phyloP scores from a whole-genome alignment of 2,329 filamentous ascomycete species.

The Karstenula rhodostoma region DNA sequence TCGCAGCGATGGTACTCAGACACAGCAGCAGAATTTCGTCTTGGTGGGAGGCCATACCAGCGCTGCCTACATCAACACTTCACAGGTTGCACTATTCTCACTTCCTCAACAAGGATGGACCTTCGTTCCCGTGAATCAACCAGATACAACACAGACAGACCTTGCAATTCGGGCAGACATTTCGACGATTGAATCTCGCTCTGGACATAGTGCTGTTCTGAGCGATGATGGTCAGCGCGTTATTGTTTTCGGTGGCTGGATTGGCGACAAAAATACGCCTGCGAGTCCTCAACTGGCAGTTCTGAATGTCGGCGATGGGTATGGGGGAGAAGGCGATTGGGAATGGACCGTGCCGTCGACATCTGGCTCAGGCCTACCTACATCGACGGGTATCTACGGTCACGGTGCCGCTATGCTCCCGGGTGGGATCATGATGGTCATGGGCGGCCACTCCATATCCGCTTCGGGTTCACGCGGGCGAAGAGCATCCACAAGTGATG shows the following conservation, averaged over 20 bases:
- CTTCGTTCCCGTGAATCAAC: constrained; percentile 72
- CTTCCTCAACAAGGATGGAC: constrained; percentile 88
- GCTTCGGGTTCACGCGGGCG: constrained; percentile 42
- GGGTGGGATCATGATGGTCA: constrained; percentile 68
- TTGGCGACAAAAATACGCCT: constrained; percentile 77
- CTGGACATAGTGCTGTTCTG: constrained; percentile 86
- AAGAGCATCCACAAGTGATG: constrained; percentile 49
- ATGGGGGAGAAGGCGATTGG: constrained; percentile 70
- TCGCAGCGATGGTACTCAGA: constrained; percentile 66
- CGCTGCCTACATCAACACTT: constrained; percentile 91
- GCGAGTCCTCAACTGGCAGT: constrained; percentile 84
- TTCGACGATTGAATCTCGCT: constrained; percentile 74
- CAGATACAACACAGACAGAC: constrained; percentile 60
- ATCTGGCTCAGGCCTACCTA: constrained; percentile 53
- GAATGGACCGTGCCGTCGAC: constrained; percentile 70
- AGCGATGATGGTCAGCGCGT: constrained; percentile 80
- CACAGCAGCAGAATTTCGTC: constrained; percentile 79
- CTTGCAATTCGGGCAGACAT: constrained; percentile 61
- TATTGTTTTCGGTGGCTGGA: constrained; percentile 89
- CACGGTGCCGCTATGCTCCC: constrained; percentile 69
- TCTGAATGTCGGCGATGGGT: constrained; percentile 76
- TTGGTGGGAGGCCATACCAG: constrained; percentile 86
- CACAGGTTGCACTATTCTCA: constrained; percentile 84
- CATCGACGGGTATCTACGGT: constrained; percentile 64
- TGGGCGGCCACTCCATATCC: constrained; percentile 65